These are phyloP conservation scores for Glycine tomentella DNA, from an alignment of 306 rosid genomes.

Conservation along the genomic window DNA sequence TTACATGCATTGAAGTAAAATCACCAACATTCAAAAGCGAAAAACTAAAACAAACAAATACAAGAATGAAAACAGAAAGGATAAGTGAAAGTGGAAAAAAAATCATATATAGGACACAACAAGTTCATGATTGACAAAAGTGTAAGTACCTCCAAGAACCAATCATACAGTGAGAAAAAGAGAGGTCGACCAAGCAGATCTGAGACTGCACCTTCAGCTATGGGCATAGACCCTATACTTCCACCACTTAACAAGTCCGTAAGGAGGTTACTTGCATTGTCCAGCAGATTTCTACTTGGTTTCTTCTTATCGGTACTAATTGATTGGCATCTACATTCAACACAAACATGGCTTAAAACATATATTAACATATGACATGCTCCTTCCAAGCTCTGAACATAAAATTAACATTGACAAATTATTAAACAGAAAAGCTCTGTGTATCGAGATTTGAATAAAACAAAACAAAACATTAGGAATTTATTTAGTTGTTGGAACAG, in stretches of 20 bases:
- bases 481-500: background rate
- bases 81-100: background rate
- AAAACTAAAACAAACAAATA: conserved; percentile 16
- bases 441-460: background rate
- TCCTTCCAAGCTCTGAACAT: background rate
- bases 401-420: background rate
- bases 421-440: background rate
- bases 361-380: background rate
- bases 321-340: conserved; percentile 72
- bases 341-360: background rate
- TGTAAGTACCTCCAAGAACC: conserved; percentile 84
- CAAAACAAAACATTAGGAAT: background rate
- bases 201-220: conserved; percentile 97
- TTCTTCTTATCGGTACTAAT: conserved; percentile 65
- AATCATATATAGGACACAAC: background rate
- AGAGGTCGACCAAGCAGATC: conserved; percentile 87
- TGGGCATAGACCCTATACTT: conserved; percentile 81
- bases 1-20: background rate
- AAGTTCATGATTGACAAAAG: conserved; percentile 21
- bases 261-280: conserved; percentile 90
- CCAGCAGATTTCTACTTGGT: conserved; percentile 76
- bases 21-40: conserved; percentile 3
- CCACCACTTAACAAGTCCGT: conserved; percentile 87
- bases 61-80: background rate
- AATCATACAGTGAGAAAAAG: conserved; percentile 89